Conservation (phyloP, 1,139 yeast species). For the Pichia sp. region DNA sequence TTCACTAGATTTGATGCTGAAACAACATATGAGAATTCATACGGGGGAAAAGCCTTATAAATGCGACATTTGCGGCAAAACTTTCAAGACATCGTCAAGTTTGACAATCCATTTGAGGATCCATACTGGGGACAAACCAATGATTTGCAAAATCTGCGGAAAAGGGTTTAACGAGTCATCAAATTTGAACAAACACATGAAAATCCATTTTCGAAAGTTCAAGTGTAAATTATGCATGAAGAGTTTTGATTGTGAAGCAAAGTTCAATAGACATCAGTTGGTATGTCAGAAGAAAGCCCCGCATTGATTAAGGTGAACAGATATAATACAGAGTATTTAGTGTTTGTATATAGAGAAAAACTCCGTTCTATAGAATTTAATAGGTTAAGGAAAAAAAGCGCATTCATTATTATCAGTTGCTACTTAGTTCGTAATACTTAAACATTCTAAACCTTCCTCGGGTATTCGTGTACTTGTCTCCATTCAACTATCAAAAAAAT, state of each 20-base stretch:
- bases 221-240: slow-evolving; percentile 45
- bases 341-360: too few species aligned
- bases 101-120: slow-evolving; percentile 46
- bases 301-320: background rate
- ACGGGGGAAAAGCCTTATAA: slow-evolving; percentile 68
- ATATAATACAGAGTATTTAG: too few species aligned
- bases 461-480: too few species aligned
- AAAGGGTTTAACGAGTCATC: slow-evolving; percentile 85
- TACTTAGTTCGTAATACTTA: too few species aligned
- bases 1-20: slow-evolving; percentile 57
- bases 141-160: slow-evolving; percentile 71
- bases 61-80: slow-evolving; percentile 41
- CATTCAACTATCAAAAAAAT: slow-evolving; percentile 12
- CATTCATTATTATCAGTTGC: background rate
- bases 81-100: slow-evolving; percentile 46
- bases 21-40: slow-evolving; percentile 76
- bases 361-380: too few species aligned
- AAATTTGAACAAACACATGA: slow-evolving; percentile 82
- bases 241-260: slow-evolving; percentile 39
- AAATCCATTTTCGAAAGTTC: slow-evolving; percentile 46
- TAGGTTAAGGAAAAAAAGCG: background rate
- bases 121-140: slow-evolving; percentile 66
- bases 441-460: too few species aligned
- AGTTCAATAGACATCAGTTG: slow-evolving; percentile 34
- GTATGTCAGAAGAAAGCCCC: slow-evolving; percentile 11